Conservation (phyloP, 2,329 filamentous ascomycete genomes). For the Pseudogymnoascus sp. region DNA sequence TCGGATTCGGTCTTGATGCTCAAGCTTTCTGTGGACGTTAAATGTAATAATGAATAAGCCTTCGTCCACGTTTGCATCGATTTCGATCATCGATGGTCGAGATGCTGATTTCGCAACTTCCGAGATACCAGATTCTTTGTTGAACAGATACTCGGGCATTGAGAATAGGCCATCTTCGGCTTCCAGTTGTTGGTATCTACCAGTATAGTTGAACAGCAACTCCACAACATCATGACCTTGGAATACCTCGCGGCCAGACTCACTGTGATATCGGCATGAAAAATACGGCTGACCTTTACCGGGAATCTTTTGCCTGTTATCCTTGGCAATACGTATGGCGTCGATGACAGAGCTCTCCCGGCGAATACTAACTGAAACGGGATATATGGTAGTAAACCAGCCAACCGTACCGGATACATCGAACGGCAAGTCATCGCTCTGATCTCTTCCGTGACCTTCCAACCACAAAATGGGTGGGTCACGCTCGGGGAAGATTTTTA, state of each 20-base stretch:
- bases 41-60: not conserved
- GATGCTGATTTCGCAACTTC: not conserved
- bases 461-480: conserved; percentile 32
- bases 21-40: conserved; percentile 3
- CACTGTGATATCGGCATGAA: not conserved
- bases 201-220: conserved; percentile 43
- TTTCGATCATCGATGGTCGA: conserved; percentile 3
- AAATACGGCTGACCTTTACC: conserved; percentile 7
- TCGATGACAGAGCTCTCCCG: not conserved
- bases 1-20: conserved; percentile 10
- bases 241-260: conserved; percentile 21
- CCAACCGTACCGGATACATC: conserved; percentile 34
- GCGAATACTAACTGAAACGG: conserved; percentile 14
- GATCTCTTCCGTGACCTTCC: conserved; percentile 37
- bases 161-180: conserved; percentile 30
- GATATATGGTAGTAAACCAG: conserved; percentile 40
- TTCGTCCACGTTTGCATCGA: conserved; percentile 3
- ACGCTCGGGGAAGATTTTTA: conserved; percentile 29
- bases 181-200: conserved; percentile 40
- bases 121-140: not conserved
- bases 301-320: not conserved
- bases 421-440: not conserved
- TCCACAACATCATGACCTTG: conserved; percentile 35
- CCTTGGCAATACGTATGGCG: not conserved
- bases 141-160: not conserved